These are phyloP conservation scores for Stephanodiscus triporus DNA, from an alignment of 108 stramenopile species.

Conservation along the genomic window DNA sequence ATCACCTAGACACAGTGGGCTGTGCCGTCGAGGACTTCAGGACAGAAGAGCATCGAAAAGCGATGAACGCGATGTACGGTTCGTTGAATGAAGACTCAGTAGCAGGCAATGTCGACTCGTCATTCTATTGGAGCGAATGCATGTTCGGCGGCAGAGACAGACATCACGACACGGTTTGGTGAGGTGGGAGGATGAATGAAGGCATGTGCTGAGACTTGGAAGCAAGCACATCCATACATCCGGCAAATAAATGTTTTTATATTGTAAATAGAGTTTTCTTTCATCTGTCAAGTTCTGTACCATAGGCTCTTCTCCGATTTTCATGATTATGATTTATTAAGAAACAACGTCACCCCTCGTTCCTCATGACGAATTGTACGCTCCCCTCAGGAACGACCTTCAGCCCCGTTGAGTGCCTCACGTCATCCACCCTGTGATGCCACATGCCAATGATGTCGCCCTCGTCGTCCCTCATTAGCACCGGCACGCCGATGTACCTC, in stretches of 20 bases:
- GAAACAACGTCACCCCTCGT: slow-evolving; percentile 15
- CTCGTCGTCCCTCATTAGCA: slow-evolving; percentile 53
- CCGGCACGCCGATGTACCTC: slow-evolving; percentile 42
- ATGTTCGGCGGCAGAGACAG: too few species aligned
- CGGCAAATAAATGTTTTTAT: too few species aligned
- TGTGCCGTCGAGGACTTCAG: neutral
- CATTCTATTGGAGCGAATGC: too few species aligned
- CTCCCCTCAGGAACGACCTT: slow-evolving; percentile 24
- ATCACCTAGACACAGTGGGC: neutral
- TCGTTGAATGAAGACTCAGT: too few species aligned
- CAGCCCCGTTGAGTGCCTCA: slow-evolving; percentile 30
- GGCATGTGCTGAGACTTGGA: too few species aligned
- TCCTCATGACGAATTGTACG: slow-evolving; percentile 25
- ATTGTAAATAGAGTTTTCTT: neutral
- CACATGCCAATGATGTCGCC: slow-evolving; percentile 44
- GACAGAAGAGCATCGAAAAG: neutral
- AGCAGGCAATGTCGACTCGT: too few species aligned
- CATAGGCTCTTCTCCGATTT: too few species aligned
- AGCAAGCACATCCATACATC: too few species aligned
- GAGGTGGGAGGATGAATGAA: too few species aligned
- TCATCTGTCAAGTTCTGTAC: too few species aligned
- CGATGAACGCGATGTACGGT: neutral
- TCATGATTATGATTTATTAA: slow-evolving; percentile 14
- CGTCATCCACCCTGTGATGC: slow-evolving; percentile 34
- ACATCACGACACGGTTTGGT: too few species aligned